phyloP scores from a whole-genome alignment of 352 stramenopile species.

The Lagenidium sp. region DNA sequence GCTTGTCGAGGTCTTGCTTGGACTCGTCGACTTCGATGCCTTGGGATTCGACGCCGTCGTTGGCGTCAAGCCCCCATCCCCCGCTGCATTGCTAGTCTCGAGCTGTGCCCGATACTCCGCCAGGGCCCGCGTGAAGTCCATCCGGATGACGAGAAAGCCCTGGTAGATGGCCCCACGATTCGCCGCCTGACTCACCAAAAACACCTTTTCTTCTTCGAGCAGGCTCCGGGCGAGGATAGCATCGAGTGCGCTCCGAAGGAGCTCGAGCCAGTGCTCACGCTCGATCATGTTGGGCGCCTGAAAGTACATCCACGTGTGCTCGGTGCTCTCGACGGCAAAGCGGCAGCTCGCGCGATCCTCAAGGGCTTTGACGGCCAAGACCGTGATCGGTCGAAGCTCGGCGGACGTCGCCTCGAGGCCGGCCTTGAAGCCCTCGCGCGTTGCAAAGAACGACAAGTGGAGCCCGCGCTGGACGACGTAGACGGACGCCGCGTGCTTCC shows the following conservation, averaged over 20 bases:
- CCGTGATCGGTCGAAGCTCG: conserved; percentile 14
- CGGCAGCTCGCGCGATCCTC: neutral
- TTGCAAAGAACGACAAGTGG: conserved; percentile 37
- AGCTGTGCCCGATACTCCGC: conserved; percentile 5
- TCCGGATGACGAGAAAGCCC: conserved; percentile 12
- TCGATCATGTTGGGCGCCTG: conserved; percentile 12
- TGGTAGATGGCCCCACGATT: neutral
- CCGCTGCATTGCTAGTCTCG: too few species aligned
- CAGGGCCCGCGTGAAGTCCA: conserved; percentile 9
- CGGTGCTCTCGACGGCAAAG: conserved; percentile 25
- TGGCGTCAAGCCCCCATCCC: conserved; percentile 1
- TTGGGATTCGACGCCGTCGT: conserved; percentile 8
- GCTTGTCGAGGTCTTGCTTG: neutral
- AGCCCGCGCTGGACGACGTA: conserved; percentile 41
- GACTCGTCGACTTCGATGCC: conserved; percentile 13
- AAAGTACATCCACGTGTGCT: conserved; percentile 26
- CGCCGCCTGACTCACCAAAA: neutral
- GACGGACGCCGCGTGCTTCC: conserved; percentile 25
- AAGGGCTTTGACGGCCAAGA: conserved; percentile 20
- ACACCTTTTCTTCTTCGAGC: conserved; percentile 9
- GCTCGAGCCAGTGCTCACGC: conserved; percentile 17
- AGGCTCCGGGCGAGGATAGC: conserved; percentile 11
- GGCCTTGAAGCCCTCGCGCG: conserved; percentile 48
- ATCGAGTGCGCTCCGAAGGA: conserved; percentile 22
- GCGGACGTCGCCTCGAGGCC: conserved; percentile 10